These are phyloP conservation scores for Blastobotrys malaysiensis DNA, from an alignment of 1,139 yeast species.

Conservation along the genomic window DNA sequence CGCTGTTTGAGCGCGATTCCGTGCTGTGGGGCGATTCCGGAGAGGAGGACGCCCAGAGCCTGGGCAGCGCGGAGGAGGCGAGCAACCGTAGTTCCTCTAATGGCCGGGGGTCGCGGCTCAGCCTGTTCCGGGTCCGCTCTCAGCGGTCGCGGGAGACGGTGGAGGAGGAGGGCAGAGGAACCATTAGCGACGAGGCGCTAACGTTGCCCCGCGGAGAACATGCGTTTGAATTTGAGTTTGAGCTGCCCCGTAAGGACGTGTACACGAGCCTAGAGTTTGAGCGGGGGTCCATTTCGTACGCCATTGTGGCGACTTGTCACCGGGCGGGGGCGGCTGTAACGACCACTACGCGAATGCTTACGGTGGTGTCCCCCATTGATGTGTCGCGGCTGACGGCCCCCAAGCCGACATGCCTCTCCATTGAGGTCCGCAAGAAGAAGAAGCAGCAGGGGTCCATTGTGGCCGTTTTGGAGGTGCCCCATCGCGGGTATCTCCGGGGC, in stretches of 20 bases:
- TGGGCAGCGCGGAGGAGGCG: neutral
- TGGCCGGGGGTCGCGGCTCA: neutral
- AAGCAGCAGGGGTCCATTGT: conserved; percentile 28
- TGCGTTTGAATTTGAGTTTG: conserved; percentile 77
- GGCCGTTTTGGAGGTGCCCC: conserved; percentile 53
- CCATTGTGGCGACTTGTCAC: conserved; percentile 51
- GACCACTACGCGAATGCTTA: conserved; percentile 41
- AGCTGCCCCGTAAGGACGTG: conserved; percentile 63
- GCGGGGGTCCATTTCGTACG: conserved; percentile 72
- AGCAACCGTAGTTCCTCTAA: neutral
- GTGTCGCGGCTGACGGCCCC: conserved; percentile 62
- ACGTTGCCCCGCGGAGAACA: conserved; percentile 61
- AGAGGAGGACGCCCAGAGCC: conserved; percentile 2
- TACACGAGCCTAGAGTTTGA: conserved; percentile 79
- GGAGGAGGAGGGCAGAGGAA: neutral
- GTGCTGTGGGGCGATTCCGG: conserved; percentile 57
- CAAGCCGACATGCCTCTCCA: conserved; percentile 57
- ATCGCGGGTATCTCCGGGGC: conserved; percentile 71
- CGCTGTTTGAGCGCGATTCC: conserved; percentile 54
- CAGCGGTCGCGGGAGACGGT: neutral
- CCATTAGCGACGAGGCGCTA: conserved; percentile 7
- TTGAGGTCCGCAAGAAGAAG: conserved; percentile 42
- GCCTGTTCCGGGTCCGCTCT: neutral
- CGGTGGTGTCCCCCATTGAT: conserved; percentile 68
- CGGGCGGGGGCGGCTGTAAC: conserved; percentile 22